Evolutionary conservation across 768 basidiomycete species (phyloP).

Genomic region (Inosperma sp.): DNA sequence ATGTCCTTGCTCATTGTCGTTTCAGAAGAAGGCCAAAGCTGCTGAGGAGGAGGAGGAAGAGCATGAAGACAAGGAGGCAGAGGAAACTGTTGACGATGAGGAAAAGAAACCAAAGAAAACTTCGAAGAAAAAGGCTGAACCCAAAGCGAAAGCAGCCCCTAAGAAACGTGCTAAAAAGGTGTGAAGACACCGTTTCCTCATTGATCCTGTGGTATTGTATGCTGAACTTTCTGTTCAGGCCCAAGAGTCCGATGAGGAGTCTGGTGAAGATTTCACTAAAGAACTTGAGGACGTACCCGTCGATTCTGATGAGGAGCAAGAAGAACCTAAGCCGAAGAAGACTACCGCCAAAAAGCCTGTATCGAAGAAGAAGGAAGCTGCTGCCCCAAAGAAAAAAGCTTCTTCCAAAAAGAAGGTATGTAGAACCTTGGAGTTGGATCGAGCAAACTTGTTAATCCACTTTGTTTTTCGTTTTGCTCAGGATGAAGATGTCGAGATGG

Average conservation of each 20-base stretch:
- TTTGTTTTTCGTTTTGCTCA: too few species aligned
- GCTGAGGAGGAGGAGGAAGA: slow-evolving; percentile 18
- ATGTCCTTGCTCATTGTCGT: neutral
- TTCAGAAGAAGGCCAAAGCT: slow-evolving; percentile 6
- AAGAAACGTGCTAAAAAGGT: slow-evolving; percentile 49
- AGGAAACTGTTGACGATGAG: slow-evolving; percentile 23
- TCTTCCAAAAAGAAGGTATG: slow-evolving; percentile 13
- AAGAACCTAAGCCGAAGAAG: slow-evolving; percentile 46
- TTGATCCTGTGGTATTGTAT: neutral
- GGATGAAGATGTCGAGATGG: slow-evolving; percentile 42
- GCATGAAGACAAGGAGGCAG: neutral
- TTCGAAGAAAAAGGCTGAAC: slow-evolving; percentile 33
- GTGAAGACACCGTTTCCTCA: slow-evolving; percentile 18
- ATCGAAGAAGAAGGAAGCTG: slow-evolving; percentile 10
- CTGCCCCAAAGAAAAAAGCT: slow-evolving; percentile 11
- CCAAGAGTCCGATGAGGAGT: slow-evolving; percentile 34
- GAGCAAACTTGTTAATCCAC: neutral
- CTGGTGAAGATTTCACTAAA: slow-evolving; percentile 43
- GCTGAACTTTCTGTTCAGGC: slow-evolving; percentile 16
- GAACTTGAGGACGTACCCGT: slow-evolving; percentile 36
- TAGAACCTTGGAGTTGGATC: neutral
- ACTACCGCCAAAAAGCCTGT: slow-evolving; percentile 38
- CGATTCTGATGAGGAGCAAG: slow-evolving; percentile 36
- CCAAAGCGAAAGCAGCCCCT: slow-evolving; percentile 44
- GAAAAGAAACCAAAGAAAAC: slow-evolving; percentile 49